A percentile compares a stretch with the other conserved stretches of the same genome.
These are phyloP conservation scores for Sisymbrium irio DNA, from an alignment of 345 rosid genomes.

Conservation along the genomic window DNA sequence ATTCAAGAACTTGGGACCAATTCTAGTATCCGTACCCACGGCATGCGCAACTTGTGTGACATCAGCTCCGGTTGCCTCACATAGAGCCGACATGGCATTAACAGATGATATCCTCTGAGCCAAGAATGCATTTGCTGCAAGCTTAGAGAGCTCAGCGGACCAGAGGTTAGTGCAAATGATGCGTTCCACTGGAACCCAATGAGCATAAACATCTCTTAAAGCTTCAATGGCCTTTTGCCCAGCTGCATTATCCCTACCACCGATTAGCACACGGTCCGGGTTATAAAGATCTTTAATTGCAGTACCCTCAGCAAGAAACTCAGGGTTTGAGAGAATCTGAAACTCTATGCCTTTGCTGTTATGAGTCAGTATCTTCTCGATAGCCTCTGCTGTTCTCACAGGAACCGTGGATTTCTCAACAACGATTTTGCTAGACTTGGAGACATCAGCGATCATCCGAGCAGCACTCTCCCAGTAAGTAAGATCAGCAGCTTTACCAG, in stretches of 20 bases:
- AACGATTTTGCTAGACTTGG: slow-evolving; percentile 68
- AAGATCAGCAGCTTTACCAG: slow-evolving; percentile 77
- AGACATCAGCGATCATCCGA: slow-evolving; percentile 70
- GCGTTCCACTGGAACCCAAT: slow-evolving; percentile 64
- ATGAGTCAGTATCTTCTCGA: slow-evolving; percentile 67
- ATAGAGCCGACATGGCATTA: slow-evolving; percentile 73
- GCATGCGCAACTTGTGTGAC: slow-evolving; percentile 60
- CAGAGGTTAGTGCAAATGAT: slow-evolving; percentile 70
- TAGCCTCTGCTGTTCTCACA: slow-evolving; percentile 74
- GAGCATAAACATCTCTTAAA: slow-evolving; percentile 62
- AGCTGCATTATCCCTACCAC: slow-evolving; percentile 65
- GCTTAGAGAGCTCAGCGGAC: slow-evolving; percentile 79
- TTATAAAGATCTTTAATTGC: slow-evolving; percentile 51
- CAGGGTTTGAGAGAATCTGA: slow-evolving; percentile 72
- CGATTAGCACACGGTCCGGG: slow-evolving; percentile 68
- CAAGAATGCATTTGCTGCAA: slow-evolving; percentile 74
- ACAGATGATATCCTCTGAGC: slow-evolving; percentile 74
- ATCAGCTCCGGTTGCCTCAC: slow-evolving; percentile 73
- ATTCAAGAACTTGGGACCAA: slow-evolving; percentile 68
- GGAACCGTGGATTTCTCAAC: slow-evolving; percentile 80
- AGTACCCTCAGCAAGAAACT: slow-evolving; percentile 80
- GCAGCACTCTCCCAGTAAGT: slow-evolving; percentile 89
- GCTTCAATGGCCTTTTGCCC: slow-evolving; percentile 52
- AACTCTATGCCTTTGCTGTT: slow-evolving; percentile 67
- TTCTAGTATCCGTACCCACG: slow-evolving; percentile 61